Evolutionary conservation across 306 rosid species (phyloP), one percentile per base, ranked within the genome.

Genomic region (Lithocarpus polystachyus): DNA sequence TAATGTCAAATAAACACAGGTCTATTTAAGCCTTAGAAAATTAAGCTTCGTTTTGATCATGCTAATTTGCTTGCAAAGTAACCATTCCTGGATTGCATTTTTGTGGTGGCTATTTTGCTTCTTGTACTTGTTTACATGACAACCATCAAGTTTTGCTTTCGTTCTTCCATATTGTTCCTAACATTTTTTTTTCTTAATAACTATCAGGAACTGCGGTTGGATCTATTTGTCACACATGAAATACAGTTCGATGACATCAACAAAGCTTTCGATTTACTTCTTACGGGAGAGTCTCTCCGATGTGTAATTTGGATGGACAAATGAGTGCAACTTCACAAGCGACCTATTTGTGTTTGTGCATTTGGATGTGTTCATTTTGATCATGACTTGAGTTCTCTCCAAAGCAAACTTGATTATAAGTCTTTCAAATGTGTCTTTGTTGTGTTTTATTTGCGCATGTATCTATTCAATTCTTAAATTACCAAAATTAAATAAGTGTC

Each of bases 281-380:
- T 77, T 20, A 84, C 86, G 76, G 97, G 97, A 62, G 62, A 89
- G 45, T 73, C 88, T 40, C 91, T 92, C 54, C 78, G 94, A 52
- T 90, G 96, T 70, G 91, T 89, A 79, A 88, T 92, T 84, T 90
- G 89, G 95, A 90, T 93, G 94, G 72, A 84, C 77, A 82, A 82
- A 72, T 79, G 26, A 31, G 51, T 14, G 26, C 15, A 11, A 11
- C 53, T 48, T 48, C 17, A 48, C 53, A 48, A 48, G 53, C 53
- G 17, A 48, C 62, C 13, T 56, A n/a, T 56, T 56, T 56, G 22
- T 56, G 26, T n/a, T 56, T 9, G 3, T 56, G 61, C 9, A 17
- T 53, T 56, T 56, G 56, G n/a, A 12, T 3, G 61, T 1, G 24
- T n/a, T 56, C 20, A 17, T 2, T 56, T 56, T 56, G 61, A 5